Base-by-base conservation (phyloP, 768 basidiomycete genomes). In the Crassisporium funariophilum region DNA sequence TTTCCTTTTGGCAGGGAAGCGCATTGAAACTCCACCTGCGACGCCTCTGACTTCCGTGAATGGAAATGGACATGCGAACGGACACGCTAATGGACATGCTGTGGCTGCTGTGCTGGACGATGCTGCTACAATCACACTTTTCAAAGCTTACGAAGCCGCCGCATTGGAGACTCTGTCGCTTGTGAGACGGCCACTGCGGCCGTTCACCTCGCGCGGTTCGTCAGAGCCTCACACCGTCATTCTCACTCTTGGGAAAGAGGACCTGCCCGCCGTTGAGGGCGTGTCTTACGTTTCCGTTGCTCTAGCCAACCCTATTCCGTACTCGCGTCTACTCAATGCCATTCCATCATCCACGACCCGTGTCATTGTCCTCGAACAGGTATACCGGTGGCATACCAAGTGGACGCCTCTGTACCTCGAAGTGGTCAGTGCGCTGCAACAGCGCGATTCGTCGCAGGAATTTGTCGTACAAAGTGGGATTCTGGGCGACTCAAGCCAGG, bases 351-450 rank as follows among this genome's bases (percentile, higher is more conserved):
- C 83, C 2, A 79, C 77, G 21, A 77, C 75, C 12, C 83, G 80
- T 16, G 78, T 95, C 44, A 70, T 95, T 47, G 84, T 95, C 13
- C 76, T 95, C 9, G 94, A 95, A 61, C 91, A 94, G 63, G 71
- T 88, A 5, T 76, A 77, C 57, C 74, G 70, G 53, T 90, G 87
- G 79, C 76, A 78, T n/a, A 83, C 82, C 29, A 90, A 90, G 65
- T 95, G 89, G 88, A 85, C 88, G 1, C 88, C 91, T 0, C 68
- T 95, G 3, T 95, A 88, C 65, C 78, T 97, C 41, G 92, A 95
- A 24, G 71, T 93, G 19, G 77, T 89, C 37, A 77, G 76, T 44
- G 84, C 85, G 11, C 65, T 94, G 24, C 91, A 92, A 52, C 72
- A 79, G 35, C 74, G 75, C 36, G 73, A 77, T 21, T 48, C 67